Evolutionary conservation across 2,329 filamentous ascomycete genomes (phyloP).

Genomic region (Alternaria infectoria): DNA sequence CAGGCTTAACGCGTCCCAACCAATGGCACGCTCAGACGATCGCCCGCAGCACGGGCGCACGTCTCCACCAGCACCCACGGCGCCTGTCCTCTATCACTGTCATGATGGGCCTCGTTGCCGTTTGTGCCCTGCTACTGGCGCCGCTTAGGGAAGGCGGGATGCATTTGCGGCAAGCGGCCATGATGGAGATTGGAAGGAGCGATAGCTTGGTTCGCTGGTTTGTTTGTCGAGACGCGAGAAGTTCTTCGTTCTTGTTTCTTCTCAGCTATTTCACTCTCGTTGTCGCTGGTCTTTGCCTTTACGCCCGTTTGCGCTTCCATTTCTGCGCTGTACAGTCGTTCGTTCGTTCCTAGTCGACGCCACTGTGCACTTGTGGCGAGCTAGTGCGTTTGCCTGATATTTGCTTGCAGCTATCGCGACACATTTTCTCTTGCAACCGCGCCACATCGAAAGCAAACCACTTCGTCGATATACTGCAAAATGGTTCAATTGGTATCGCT

Average conservation of each 20-base stretch:
- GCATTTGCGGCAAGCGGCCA: background rate
- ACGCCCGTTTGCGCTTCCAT: background rate
- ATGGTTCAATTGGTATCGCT: conserved; percentile 18
- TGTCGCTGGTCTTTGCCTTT: background rate
- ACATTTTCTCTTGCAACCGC: background rate
- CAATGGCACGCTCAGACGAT: background rate
- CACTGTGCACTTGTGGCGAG: background rate
- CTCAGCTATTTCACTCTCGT: background rate
- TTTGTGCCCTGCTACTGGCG: conserved; percentile 4
- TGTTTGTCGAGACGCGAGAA: background rate
- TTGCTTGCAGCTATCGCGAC: background rate
- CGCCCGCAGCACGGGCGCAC: background rate
- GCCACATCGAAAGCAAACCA: background rate
- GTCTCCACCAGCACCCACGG: background rate
- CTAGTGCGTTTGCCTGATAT: background rate
- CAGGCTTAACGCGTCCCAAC: conserved; percentile 1
- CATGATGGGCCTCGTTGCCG: conserved; percentile 4
- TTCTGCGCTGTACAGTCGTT: background rate
- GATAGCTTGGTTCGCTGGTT: background rate
- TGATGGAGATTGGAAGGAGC: conserved; percentile 5
- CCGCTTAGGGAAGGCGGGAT: background rate
- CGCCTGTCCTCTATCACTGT: background rate
- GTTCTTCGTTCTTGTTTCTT: background rate
- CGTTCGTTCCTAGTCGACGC: background rate
- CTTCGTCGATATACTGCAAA: background rate